Conservation (phyloP, 208 protist genomes). For the Leishmania martiniquensis region DNA sequence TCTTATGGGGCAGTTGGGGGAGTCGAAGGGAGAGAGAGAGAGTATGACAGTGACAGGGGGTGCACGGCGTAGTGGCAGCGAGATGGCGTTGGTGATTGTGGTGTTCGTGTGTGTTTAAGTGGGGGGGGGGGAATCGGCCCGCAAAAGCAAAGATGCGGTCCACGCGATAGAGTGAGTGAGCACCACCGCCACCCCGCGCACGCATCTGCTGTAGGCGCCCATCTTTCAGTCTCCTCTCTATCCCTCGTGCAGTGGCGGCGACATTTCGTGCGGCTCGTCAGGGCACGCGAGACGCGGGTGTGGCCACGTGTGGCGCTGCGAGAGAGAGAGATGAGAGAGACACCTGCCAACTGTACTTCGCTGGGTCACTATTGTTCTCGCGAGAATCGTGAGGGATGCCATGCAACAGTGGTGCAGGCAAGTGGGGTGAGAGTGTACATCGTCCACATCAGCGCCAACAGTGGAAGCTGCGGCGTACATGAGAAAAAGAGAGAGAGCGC, state of each 20-base stretch:
- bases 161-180: not conserved
- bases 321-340: not conserved
- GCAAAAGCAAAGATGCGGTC: not conserved
- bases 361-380: not conserved
- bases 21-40: not conserved
- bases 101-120: too few relatives aligned
- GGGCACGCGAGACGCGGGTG: not conserved
- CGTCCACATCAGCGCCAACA: not conserved
- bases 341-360: not conserved
- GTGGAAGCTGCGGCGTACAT: not conserved
- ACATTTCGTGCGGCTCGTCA: not conserved
- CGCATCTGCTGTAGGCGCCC: not conserved
- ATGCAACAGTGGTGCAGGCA: not conserved
- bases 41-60: not conserved
- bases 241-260: not conserved
- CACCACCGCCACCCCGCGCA: not conserved
- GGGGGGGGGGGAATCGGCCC: too few relatives aligned
- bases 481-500: not conserved
- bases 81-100: too few relatives aligned
- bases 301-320: not conserved
- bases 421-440: conserved; percentile 12
- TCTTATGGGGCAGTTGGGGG: not conserved
- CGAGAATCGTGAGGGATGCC: not conserved
- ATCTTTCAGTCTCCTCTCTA: not conserved
- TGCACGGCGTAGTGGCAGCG: not conserved